Evolutionary conservation across 2,329 filamentous ascomycete species (phyloP), one percentile per base, ranked within the genome.

Genomic region (Aspergillus sp.): DNA sequence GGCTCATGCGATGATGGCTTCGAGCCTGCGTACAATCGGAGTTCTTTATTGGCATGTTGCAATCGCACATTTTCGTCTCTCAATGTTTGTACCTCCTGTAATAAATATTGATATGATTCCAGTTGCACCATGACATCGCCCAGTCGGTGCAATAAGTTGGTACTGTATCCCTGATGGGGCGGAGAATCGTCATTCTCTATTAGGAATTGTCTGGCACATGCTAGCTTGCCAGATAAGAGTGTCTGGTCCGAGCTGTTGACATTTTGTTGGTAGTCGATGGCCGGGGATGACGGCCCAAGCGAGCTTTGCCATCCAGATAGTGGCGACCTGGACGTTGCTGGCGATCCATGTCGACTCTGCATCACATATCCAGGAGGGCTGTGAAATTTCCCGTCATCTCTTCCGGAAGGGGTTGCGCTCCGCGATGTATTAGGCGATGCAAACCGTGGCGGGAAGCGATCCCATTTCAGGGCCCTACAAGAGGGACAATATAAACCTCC

Each of bases 71-170:
- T 61, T 30, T 65, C 59, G 7, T 55, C 48, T 27, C 41, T 48
- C 28, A 63, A 44, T 2, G 46, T 47, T 29, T 53, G 45, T 3
- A 52, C 42, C 10, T 58, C 60, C 33, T 48, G 44, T 27, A 56
- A 45, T 28, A 55, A 41, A 19, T 49, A 38, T 7, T 50, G 46
- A 27, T 57, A 46, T 4, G 54, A 52, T 38, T 62, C 56, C 3
- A 57, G 47, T 41, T 58, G 52, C 19, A 44, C 41, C 34, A 63
- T 55, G 44, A 62, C 55, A 3, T 49, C 46, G 9, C 49, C 53
- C 12, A 64, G 36, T 29, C 58, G 56, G 33, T 61, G 64, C 19
- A 39, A 2, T 26, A 39, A 8, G 7, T 26, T 28, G 26, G 36
- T 1, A 27, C 27, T 39, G 4, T 39, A 26, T 4, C 27, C 36